phyloP scores from a whole-genome alignment of 2,329 filamentous ascomycete species.

The Cyclaneusma minus region DNA sequence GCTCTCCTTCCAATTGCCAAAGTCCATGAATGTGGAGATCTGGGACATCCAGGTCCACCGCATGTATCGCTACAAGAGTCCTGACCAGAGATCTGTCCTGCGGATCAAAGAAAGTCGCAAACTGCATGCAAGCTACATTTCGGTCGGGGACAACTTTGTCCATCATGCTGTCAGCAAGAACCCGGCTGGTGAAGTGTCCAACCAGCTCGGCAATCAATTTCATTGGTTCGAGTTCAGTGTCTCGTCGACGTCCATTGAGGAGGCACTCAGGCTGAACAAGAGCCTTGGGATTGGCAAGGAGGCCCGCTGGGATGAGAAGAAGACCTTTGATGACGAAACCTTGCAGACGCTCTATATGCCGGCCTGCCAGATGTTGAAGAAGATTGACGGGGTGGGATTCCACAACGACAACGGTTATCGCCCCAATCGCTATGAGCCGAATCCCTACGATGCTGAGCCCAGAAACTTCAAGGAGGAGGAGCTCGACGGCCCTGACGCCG shows the following conservation, averaged over 20 bases:
- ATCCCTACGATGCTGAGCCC: neutral
- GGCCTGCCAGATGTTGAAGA: slow-evolving; percentile 9
- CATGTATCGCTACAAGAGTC: slow-evolving; percentile 3
- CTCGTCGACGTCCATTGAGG: slow-evolving; percentile 5
- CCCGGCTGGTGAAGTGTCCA: neutral
- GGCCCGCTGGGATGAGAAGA: slow-evolving; percentile 6
- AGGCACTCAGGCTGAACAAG: slow-evolving; percentile 7
- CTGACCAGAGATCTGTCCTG: slow-evolving; percentile 5
- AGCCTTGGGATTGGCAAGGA: slow-evolving; percentile 11
- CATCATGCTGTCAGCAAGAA: neutral
- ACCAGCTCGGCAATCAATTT: slow-evolving; percentile 1
- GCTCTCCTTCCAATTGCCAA: too few species aligned
- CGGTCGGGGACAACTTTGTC: neutral
- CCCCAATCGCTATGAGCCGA: neutral
- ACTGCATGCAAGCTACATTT: too few species aligned
- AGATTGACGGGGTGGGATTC: slow-evolving; percentile 13
- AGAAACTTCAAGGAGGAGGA: neutral
- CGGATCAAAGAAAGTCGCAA: too few species aligned
- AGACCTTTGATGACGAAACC: slow-evolving; percentile 2
- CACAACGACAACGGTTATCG: slow-evolving; percentile 11
- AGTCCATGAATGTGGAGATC: neutral
- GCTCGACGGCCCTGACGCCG: too few species aligned
- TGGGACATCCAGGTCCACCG: slow-evolving; percentile 4
- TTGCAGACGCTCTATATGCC: slow-evolving; percentile 5
- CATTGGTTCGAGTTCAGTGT: slow-evolving; percentile 12